Conservation (phyloP, 176 grass and related monocot genomes). For the Avena insularis region DNA sequence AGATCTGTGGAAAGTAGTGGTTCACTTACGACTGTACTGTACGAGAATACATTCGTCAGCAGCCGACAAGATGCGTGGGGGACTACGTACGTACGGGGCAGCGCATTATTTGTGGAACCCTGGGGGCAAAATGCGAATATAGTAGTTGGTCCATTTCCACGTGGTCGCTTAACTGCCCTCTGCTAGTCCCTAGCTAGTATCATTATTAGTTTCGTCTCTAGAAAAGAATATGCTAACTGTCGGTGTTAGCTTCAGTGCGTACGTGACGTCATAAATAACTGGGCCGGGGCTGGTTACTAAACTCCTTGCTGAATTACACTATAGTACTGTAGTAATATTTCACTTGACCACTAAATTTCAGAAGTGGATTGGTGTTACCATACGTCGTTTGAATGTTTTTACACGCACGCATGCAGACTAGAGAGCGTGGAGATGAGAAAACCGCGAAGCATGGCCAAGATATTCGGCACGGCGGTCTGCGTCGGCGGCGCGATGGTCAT, state of each 20-base stretch:
- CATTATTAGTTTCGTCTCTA: too few relatives aligned
- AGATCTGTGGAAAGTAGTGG: not conserved
- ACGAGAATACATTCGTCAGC: not conserved
- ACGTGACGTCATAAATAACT: too few relatives aligned
- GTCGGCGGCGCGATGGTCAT: constrained; percentile 64
- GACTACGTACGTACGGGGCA: not conserved
- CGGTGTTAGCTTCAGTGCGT: too few relatives aligned
- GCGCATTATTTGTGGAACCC: not conserved
- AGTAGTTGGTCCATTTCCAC: not conserved
- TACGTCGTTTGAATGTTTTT: not conserved
- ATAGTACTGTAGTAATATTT: too few relatives aligned
- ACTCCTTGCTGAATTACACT: not conserved
- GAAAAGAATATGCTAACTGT: too few relatives aligned
- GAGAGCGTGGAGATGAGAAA: constrained; percentile 50
- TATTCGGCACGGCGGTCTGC: constrained; percentile 63
- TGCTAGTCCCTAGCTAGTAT: not conserved
- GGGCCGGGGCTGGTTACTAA: not conserved
- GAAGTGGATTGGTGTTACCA: too few relatives aligned
- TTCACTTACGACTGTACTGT: not conserved
- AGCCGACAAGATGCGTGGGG: not conserved
- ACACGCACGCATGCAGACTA: constrained; percentile 19
- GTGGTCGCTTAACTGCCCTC: not conserved
- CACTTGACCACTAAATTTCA: too few relatives aligned
- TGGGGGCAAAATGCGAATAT: not conserved
- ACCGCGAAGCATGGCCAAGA: constrained; percentile 65